phyloP scores from a whole-genome alignment of 257 asterid genomes.

The Solanum phureja region DNA sequence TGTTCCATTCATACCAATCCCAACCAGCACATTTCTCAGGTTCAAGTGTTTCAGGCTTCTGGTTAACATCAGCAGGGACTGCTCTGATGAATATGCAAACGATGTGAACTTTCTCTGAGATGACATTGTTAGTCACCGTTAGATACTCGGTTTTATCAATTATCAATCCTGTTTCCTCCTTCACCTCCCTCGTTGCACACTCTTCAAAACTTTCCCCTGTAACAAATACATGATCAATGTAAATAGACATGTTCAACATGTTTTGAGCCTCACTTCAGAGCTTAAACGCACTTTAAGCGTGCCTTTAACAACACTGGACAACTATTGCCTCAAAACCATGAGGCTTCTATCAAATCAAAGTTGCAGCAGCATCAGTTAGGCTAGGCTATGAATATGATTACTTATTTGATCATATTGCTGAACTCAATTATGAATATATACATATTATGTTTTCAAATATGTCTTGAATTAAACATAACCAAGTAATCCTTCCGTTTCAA shows the following conservation, averaged over 20 bases:
- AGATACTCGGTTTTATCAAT: constrained; percentile 20
- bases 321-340: background rate
- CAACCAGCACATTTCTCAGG: constrained; percentile 77
- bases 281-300: too few relatives aligned
- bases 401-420: background rate
- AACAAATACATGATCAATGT: background rate
- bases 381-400: background rate
- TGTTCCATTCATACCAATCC: constrained; percentile 67
- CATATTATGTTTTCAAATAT: background rate
- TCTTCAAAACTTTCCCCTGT: constrained; percentile 60
- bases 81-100: constrained; percentile 52
- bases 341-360: background rate
- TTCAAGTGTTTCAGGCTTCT: constrained; percentile 41
- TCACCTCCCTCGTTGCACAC: constrained; percentile 57
- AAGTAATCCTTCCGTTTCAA: too few relatives aligned
- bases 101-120: constrained; percentile 18
- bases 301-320: background rate
- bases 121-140: constrained; percentile 37
- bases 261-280: too few relatives aligned
- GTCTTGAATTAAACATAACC: background rate
- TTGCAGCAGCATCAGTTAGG: background rate
- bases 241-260: too few relatives aligned
- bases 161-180: constrained; percentile 67
- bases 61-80: constrained; percentile 19
- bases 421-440: background rate